Evolutionary conservation across 2,329 filamentous ascomycete genomes (phyloP).

Genomic region (Sporothrix mexicana): DNA sequence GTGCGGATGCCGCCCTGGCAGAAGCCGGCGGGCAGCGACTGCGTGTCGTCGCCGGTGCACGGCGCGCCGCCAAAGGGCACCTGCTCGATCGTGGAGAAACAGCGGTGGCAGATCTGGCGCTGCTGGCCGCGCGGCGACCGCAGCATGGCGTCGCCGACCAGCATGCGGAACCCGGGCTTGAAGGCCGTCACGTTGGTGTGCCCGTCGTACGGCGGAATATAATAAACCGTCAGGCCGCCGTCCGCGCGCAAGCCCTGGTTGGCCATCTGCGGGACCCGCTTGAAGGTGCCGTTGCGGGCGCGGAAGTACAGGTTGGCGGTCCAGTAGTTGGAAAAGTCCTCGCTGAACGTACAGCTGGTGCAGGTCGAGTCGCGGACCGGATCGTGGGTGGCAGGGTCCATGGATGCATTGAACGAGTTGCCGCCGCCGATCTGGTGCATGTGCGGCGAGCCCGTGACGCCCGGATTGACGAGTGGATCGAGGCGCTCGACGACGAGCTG

Average conservation of each 20-base stretch:
- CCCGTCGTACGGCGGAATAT: conserved; percentile 49
- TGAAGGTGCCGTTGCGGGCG: conserved; percentile 42
- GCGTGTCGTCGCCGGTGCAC: conserved; percentile 44
- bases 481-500: conserved; percentile 40
- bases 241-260: conserved; percentile 30
- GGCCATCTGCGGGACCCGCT: conserved; percentile 37
- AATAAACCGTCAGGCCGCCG: conserved; percentile 49
- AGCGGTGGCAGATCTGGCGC: conserved; percentile 42
- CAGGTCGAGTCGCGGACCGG: conserved; percentile 36
- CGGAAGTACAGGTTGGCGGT: conserved; percentile 43
- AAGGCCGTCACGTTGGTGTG: conserved; percentile 51
- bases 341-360: conserved; percentile 43
- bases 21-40: conserved; percentile 46
- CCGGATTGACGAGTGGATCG: conserved; percentile 46
- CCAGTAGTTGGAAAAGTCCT: conserved; percentile 48
- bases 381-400: conserved; percentile 40
- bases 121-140: conserved; percentile 38
- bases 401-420: conserved; percentile 49
- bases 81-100: conserved; percentile 39
- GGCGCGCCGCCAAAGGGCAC: conserved; percentile 40
- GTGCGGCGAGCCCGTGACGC: conserved; percentile 45
- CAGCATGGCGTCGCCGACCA: conserved; percentile 43
- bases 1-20: conserved; percentile 52
- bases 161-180: conserved; percentile 51
- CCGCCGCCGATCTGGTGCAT: conserved; percentile 50